Evolutionary conservation across 106 monocot species (phyloP), one percentile per base, ranked within the genome.

Genomic region (Dendrobium chrysotoxum): DNA sequence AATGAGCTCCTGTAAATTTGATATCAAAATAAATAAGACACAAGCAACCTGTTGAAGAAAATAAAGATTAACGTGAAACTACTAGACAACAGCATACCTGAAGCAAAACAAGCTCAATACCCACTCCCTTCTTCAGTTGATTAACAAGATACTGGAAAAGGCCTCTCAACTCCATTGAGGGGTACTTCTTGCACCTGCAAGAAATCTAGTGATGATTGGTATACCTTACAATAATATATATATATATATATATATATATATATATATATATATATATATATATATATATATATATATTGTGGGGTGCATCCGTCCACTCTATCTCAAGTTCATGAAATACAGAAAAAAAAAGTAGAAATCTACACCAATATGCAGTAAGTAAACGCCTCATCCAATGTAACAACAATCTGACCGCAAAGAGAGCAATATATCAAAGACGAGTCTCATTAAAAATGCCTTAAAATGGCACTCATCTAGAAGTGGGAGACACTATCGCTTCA

Each of bases 101-200:
- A 18, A 99, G 84, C n/a, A 99, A 81, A 86, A 99, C 93, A 85
- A 99, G 95, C 81, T 99, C 99, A 83, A 89, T 80, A 18, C 99
- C 99, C 42, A 79, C 81, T 8, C 93, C 99, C 82, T 81, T 91
- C 83, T 99, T 95, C 61, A 99, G 85, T 82, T 95, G 94, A 79
- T 99, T 99, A 76, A 95, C 86, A 87, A 99, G 99, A 86, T 99
- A 99, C 81, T 99, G 95, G 55, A 99, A 92, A 76, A 99, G 93
- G 17, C 98, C 91, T 83, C 92, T 88, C 81, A 99, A 82, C 75
- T 99, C 99, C 93, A 99, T 95, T 25, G 98, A 95, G 57, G 92
- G 95, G 54, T 95, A 91, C 75, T 95, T 99, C 75, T 99, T 95
- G 58, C 98, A 99, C 83, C 98, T 98, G 77, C 23, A 77, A 85